Evolutionary conservation across 2,329 filamentous ascomycete species (phyloP), one percentile per base, ranked within the genome.

Genomic region (Neofusicoccum cordaticola): DNA sequence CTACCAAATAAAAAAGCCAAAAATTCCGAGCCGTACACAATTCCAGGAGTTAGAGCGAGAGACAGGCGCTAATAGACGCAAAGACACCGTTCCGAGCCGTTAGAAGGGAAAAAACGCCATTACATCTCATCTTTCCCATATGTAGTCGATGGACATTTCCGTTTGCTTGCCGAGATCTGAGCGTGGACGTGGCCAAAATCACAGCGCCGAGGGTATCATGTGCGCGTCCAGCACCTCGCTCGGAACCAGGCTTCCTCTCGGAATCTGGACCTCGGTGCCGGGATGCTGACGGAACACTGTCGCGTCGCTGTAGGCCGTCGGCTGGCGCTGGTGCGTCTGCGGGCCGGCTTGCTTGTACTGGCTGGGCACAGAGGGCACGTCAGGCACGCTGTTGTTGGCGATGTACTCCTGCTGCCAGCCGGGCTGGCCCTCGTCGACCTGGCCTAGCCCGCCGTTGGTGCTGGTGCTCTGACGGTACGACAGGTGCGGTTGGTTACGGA

Each of bases 271-370:
- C 66, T 79, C 75, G 4, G 72, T 76, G 19, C 77, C 77, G 2
- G 77, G 77, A 48, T 79, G 77, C 37, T 73, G 71, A 52, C 72
- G 70, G 69, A 79, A 79, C 34, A 79, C 74, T 1, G 76, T 75
- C n/a, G 75, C 75, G n/a, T 65, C 64, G 51, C 64, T 65, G 17
- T 62, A 41, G 11, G 34, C 34, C 3, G 62, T 64, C 8, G 17
- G 27, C 17, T 62, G 53, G 39, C 56, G 57, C 45, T 53, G 64
- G 17, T 66, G 53, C 9, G 15, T 15, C 9, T 34, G 34, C 4
- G 37, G 17, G 7, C 9, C 41, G 8, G 9, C 35, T 1, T 45
- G 41, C 42, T 61, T 47, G 48, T 65, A 66, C 27, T 52, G 44
- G n/a, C 52, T 45, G 27, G 66, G 65, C 27, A 64, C 58, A 13